Evolutionary conservation across 176 grass and related monocot species (phyloP).

Genomic region (Oryza officinalis): DNA sequence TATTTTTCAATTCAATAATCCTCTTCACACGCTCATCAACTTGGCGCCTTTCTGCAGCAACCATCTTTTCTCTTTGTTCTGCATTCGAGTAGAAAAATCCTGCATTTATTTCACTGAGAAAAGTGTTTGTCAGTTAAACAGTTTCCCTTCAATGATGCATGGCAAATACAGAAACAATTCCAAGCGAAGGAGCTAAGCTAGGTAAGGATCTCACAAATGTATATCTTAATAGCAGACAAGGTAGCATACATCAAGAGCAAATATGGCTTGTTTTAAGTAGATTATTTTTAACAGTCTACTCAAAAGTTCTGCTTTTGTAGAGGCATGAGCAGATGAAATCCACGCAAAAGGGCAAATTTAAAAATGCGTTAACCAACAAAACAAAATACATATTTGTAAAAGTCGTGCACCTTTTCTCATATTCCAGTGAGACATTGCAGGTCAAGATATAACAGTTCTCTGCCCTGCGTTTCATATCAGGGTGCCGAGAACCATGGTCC

Average conservation of each 20-base stretch:
- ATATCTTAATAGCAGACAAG: background rate
- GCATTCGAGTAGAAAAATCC: conserved; percentile 97
- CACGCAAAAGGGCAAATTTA: background rate
- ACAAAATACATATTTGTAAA: background rate
- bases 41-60: conserved; percentile 88
- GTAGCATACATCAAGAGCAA: background rate
- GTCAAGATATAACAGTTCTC: conserved; percentile 99
- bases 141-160: background rate
- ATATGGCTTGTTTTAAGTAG: background rate
- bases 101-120: conserved; percentile 96
- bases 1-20: conserved; percentile 94
- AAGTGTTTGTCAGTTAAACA: conserved; percentile 34
- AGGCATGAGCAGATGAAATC: background rate
- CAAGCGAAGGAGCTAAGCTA: background rate
- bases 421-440: conserved; percentile 95
- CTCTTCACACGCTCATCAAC: conserved; percentile 94
- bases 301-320: background rate
- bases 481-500: conserved; percentile 97
- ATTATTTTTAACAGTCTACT: conserved; percentile 2
- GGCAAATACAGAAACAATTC: background rate
- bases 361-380: conserved; percentile 5
- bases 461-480: conserved; percentile 97
- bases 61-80: conserved; percentile 99
- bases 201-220: background rate
- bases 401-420: conserved; percentile 83